A percentile compares a stretch with the other conserved stretches of the same genome.
Evolutionary conservation across 108 stramenopile species (phyloP).

Genomic region (Cyclotella atomus): DNA sequence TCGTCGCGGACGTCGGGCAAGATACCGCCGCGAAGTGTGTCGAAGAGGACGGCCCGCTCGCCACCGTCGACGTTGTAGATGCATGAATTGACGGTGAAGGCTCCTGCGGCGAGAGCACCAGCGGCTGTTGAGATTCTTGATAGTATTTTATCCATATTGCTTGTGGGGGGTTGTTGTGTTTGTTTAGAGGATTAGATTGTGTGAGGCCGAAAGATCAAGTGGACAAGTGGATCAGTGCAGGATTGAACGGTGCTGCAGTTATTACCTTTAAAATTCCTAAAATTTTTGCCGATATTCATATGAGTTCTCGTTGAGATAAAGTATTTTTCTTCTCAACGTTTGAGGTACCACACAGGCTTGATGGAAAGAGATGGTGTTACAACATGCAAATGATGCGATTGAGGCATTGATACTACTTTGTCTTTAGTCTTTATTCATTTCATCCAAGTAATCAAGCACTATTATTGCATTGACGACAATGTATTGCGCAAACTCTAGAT

Average conservation of each 20-base stretch:
- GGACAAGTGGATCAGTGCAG: too few species aligned
- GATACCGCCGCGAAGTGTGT: constrained; percentile 95
- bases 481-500: constrained; percentile 15
- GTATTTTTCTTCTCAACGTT: too few species aligned
- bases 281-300: too few species aligned
- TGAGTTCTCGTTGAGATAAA: too few species aligned
- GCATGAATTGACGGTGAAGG: constrained; percentile 84
- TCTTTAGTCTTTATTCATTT: too few species aligned
- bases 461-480: constrained; percentile 6
- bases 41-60: constrained; percentile 98
- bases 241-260: too few species aligned
- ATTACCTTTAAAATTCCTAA: too few species aligned
- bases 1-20: constrained; percentile 88
- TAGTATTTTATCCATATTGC: constrained; percentile 60
- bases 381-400: background rate
- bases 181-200: background rate
- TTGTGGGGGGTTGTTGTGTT: background rate
- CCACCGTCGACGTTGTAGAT: constrained; percentile 98
- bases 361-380: too few species aligned
- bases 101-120: constrained; percentile 78
- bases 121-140: constrained; percentile 63
- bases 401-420: too few species aligned
- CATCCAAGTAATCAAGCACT: too few species aligned
- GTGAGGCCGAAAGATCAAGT: background rate
- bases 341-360: too few species aligned